Base-by-base conservation (phyloP, 1,139 yeast species). In the Yamadazyma membranifaciens region DNA sequence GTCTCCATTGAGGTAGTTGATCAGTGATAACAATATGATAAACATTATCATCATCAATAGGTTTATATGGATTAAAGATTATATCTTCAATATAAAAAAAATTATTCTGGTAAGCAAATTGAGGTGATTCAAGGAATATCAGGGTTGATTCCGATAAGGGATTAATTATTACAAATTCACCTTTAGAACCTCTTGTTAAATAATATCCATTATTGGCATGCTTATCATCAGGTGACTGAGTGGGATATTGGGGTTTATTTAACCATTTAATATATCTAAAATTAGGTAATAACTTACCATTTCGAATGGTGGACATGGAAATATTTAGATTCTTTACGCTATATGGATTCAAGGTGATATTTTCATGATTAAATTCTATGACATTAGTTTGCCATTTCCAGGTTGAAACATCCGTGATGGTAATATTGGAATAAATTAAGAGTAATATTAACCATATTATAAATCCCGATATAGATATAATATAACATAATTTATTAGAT, bases 11-110 rank as follows among this genome's bases (percentile, higher is more conserved):
- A 2, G 38, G 34, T 3, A 57, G 41, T 22, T 35, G 45, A 43
- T 70, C 71, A 2, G 74, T 58, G 2, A 52, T 53, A 9, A 69
- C 58, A 13, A 80, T 50, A 45, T 70, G 76, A 38, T 50, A 47
- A 12, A 55, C 54, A 2, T 44, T 37, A 3, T 41, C 33, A 17
- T 60, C 58, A 39, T 67, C 65, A 4, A 62, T 49, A 2, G 73
- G 56, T 12, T 41, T 40, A 1, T 53, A 55, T 1, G 78, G 77
- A 40, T 72, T 70, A 15, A 69, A 50, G 5, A 49, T 45, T 10
- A 71, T 39, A 9, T 62, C 61, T 1, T 55, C 50, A 3, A 64
- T 52, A 41, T 61, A 49, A 48, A 64, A 66, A 49, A 67, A 67
- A 38, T 57, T 57, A 47, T 68, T 68, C 25, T 52, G 45, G 49